phyloP scores from a whole-genome alignment of 208 protist species.

The Angomonas ambiguus region DNA sequence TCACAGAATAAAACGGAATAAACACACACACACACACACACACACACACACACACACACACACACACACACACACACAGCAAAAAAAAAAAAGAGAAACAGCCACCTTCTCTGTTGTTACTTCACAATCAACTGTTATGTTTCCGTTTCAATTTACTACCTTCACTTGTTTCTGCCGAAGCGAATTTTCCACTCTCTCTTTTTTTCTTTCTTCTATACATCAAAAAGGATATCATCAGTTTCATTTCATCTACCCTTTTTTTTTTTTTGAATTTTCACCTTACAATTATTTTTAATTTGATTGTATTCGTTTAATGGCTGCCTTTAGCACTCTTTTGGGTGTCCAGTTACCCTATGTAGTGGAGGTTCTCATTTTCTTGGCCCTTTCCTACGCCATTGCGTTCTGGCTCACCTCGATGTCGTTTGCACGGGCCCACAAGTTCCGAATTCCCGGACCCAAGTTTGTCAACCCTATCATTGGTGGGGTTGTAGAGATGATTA shows the following conservation, averaged over 20 bases:
- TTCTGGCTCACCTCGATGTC: conserved; percentile 52
- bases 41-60: neutral
- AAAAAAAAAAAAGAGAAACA: conserved; percentile 8
- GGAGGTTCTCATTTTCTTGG: conserved; percentile 49
- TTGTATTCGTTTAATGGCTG: conserved; percentile 39
- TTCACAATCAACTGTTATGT: too few relatives aligned
- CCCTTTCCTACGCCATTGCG: conserved; percentile 45
- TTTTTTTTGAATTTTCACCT: neutral
- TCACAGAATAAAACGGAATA: neutral
- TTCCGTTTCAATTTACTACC: neutral
- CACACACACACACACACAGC: neutral
- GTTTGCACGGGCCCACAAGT: conserved; percentile 71
- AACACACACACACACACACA: conserved; percentile 1
- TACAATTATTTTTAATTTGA: neutral
- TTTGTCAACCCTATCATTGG: conserved; percentile 59
- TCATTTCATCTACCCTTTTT: neutral
- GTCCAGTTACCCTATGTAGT: conserved; percentile 61
- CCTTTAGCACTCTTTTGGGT: conserved; percentile 63
- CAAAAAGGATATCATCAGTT: neutral
- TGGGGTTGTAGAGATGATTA: conserved; percentile 73
- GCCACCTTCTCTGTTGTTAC: too few relatives aligned
- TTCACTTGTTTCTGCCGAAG: neutral
- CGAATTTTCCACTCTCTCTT: neutral
- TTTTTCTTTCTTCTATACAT: neutral
- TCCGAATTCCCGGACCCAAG: conserved; percentile 57